Conservation (phyloP, 2,329 filamentous ascomycete species). For the Fusarium caatingaense region DNA sequence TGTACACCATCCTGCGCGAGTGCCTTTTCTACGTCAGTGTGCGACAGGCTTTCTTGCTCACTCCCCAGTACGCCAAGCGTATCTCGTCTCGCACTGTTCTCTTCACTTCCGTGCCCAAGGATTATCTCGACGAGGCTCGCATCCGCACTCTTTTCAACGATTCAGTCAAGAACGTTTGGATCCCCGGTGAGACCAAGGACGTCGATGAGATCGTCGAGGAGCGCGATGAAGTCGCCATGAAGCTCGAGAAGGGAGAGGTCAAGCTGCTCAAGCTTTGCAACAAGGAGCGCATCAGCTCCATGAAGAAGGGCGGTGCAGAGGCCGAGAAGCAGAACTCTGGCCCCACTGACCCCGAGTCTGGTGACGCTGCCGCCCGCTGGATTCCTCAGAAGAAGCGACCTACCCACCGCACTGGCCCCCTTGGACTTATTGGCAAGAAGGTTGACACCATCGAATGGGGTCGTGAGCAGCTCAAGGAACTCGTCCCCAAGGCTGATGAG, state of each 20-base stretch:
- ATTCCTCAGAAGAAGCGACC: conserved; percentile 75
- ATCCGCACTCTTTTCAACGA: conserved; percentile 82
- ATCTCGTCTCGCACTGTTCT: conserved; percentile 92
- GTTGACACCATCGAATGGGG: conserved; percentile 92
- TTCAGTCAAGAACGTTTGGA: conserved; percentile 85
- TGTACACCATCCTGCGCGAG: conserved; percentile 90
- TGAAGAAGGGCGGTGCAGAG: conserved; percentile 49
- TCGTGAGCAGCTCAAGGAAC: conserved; percentile 66
- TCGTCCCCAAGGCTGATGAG: conserved; percentile 73
- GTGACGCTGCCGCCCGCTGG: conserved; percentile 72
- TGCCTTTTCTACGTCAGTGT: conserved; percentile 93
- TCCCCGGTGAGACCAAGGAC: conserved; percentile 77
- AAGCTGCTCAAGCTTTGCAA: conserved; percentile 75
- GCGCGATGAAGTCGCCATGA: conserved; percentile 78
- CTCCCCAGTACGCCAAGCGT: conserved; percentile 82
- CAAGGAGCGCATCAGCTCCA: conserved; percentile 52
- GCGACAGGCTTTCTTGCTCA: conserved; percentile 92
- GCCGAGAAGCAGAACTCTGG: conserved; percentile 52
- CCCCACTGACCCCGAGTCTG: conserved; percentile 73
- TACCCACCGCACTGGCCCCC: conserved; percentile 71
- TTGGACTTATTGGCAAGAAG: conserved; percentile 71
- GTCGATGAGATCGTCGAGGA: conserved; percentile 83
- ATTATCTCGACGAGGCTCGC: conserved; percentile 79
- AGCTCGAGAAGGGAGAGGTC: conserved; percentile 86
- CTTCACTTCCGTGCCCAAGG: conserved; percentile 85